Conservation (phyloP, 345 rosid species). For the Conringia planisiliqua region DNA sequence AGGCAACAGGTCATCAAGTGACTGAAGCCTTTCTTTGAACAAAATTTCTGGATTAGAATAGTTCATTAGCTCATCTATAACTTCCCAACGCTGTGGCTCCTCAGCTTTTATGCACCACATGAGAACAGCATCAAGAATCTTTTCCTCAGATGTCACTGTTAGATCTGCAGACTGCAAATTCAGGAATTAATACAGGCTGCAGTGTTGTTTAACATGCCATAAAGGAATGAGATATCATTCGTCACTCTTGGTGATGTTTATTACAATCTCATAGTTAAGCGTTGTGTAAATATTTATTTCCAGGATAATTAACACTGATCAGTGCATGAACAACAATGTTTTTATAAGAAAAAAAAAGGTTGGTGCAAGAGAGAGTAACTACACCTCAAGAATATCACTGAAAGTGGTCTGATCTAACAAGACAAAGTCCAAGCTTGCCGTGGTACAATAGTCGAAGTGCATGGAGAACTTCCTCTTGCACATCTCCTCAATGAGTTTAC, state of each 20-base stretch:
- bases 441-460: constrained; percentile 92
- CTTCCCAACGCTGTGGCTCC: constrained; percentile 68
- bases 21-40: constrained; percentile 64
- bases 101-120: constrained; percentile 85
- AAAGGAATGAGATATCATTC: background rate
- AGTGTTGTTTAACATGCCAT: background rate
- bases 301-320: background rate
- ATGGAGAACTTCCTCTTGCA: constrained; percentile 79
- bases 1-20: constrained; percentile 55
- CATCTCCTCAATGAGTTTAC: constrained; percentile 86
- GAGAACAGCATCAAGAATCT: constrained; percentile 79
- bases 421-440: constrained; percentile 75
- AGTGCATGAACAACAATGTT: background rate
- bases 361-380: constrained; percentile 18
- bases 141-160: constrained; percentile 91
- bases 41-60: constrained; percentile 40
- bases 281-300: background rate
- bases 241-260: background rate
- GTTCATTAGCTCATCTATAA: constrained; percentile 49
- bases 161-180: constrained; percentile 82
- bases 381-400: constrained; percentile 74
- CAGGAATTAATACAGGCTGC: constrained; percentile 5
- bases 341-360: background rate
- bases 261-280: background rate
- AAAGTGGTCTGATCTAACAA: constrained; percentile 69